Evolutionary conservation across 169 alveolate genomes (phyloP).

Genomic region (Perkinsus olseni): DNA sequence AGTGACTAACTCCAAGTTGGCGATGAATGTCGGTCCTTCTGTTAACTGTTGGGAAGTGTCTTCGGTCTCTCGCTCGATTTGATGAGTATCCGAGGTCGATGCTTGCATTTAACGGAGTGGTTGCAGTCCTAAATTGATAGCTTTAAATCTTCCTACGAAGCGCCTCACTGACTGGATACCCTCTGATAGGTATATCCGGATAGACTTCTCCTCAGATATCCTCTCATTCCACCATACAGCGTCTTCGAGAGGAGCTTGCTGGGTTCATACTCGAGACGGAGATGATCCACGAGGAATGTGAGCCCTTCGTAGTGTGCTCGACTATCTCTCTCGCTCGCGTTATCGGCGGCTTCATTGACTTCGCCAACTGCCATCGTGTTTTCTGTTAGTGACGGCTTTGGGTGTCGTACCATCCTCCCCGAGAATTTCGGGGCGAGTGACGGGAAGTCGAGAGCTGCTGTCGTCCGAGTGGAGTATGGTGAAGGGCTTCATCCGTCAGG

Average conservation of each 20-base stretch:
- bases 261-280: background rate
- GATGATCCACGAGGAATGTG: background rate
- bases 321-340: background rate
- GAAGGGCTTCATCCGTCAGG: background rate
- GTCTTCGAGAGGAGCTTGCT: background rate
- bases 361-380: no score
- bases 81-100: no score
- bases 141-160: no score
- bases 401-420: background rate
- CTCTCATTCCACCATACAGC: background rate
- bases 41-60: no score
- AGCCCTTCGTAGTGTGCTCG: background rate
- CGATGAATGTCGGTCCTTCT: background rate
- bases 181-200: no score
- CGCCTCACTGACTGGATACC: no score
- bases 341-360: no score
- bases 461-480: background rate
- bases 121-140: no score
- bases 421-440: background rate
- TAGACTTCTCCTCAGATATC: no score
- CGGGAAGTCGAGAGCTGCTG: background rate
- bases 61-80: no score
- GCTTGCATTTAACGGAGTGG: no score
- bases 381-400: background rate
- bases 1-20: background rate